Base-by-base conservation (phyloP, 2,329 filamentous ascomycete species). In the Aureobasidium sp. region DNA sequence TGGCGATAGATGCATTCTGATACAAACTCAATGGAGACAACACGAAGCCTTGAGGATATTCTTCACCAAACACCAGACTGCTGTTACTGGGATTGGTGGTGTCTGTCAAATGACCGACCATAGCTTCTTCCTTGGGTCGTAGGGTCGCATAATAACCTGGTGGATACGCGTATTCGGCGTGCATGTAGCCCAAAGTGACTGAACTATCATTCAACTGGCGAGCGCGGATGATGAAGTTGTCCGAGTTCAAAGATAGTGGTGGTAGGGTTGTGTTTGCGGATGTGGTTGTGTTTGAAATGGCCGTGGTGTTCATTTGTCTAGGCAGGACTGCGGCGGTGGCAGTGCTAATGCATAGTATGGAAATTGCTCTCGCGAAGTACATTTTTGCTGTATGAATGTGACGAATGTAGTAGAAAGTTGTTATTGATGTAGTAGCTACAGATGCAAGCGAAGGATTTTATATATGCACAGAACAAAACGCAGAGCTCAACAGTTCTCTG, bases 191-290 rank as follows among this genome's bases (percentile, higher is more conserved):
- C 4, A 66, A 53, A 25, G 66, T 65, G 25, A 64, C 63, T n/a
- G 67, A 69, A 64, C 54, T 65, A 36, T 56, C 51, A 38, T 62
- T 65, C 3, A 66, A 33, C 16, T 56, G 59, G 25, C 47, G 64
- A 43, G 66, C 59, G 50, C 65, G 67, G 27, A 65, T 56, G 31
- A 66, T 66, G 66, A 69, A 69, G 47, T 62, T 64, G n/a, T 64
- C 60, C 3, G 60, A 64, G 40, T 64, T 25, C 38, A 55, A 16
- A n/a, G 25, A 33, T 3, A 53, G 36, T 10, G 58, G 58, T 31
- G 59, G 59, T n/a, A 53, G 47, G 18, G 59, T 62, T 27, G 31
- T 50, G 58, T 61, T 61, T 11, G 58, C 42, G n/a, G 43, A 31
- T 51, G 58, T 61, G 29, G 27, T 40, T 40, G 38, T 64, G 50